Evolutionary conservation across 1,284 basidiomycete genomes (phyloP).

Genomic region (Somion occarium): DNA sequence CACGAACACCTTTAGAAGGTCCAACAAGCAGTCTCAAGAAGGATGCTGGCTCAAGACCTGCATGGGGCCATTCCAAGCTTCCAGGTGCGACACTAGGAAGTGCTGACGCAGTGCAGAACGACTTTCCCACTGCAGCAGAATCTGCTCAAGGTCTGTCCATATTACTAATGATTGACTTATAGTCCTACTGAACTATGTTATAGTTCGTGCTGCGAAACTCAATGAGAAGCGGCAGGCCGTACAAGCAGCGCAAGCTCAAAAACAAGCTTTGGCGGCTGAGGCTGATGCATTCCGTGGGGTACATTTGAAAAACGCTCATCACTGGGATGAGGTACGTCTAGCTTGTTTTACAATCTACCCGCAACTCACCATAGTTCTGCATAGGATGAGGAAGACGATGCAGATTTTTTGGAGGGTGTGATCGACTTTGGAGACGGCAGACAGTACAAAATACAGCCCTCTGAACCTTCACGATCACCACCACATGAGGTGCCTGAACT

Average conservation of each 20-base stretch:
- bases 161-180: constrained; percentile 2
- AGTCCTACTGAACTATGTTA: constrained; percentile 12
- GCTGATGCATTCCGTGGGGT: constrained; percentile 91
- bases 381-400: constrained; percentile 86
- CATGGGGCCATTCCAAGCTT: constrained; percentile 57
- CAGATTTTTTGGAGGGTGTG: constrained; percentile 83
- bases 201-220: constrained; percentile 24
- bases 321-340: constrained; percentile 89
- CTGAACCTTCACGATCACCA: constrained; percentile 23
- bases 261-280: constrained; percentile 63
- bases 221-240: constrained; percentile 27
- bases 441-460: constrained; percentile 74
- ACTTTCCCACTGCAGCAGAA: constrained; percentile 93
- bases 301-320: constrained; percentile 87
- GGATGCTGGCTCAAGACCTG: constrained; percentile 45
- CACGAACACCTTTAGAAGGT: constrained; percentile 36
- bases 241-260: constrained; percentile 40
- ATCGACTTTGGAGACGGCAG: constrained; percentile 92
- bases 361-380: too few relatives aligned
- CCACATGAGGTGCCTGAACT: constrained; percentile 13
- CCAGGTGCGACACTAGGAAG: constrained; percentile 27
- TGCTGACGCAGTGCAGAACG: constrained; percentile 42
- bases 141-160: constrained; percentile 67
- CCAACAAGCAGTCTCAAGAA: constrained; percentile 33
- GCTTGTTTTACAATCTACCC: too few relatives aligned